Evolutionary conservation across 208 protist species (phyloP).

Genomic region (Acanthamoeba royreba): DNA sequence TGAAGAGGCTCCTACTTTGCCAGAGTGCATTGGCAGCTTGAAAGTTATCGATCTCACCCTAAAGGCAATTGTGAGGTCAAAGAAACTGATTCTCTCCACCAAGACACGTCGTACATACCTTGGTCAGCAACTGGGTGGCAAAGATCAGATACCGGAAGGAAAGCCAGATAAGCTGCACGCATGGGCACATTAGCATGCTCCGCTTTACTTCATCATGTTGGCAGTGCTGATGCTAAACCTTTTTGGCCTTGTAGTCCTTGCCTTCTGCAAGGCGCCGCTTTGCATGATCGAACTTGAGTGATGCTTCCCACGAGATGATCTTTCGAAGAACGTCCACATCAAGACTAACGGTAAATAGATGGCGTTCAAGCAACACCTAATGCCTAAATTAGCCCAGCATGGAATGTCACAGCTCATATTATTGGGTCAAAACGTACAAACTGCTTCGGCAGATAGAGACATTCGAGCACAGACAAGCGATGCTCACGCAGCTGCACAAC

Average conservation of each 20-base stretch:
- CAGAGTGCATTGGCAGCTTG: background rate
- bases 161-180: conserved; percentile 17
- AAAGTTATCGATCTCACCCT: background rate
- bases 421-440: background rate
- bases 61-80: background rate
- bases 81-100: background rate
- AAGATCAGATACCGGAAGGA: conserved; percentile 29
- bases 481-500: background rate
- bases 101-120: background rate
- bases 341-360: background rate
- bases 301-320: background rate
- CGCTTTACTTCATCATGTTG: too few relatives aligned
- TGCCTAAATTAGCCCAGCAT: background rate
- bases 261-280: conserved; percentile 13
- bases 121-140: background rate
- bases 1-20: background rate
- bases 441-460: background rate
- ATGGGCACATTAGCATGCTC: background rate
- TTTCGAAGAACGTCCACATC: background rate
- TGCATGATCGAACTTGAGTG: conserved; percentile 44
- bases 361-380: background rate
- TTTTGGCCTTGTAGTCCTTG: conserved; percentile 31
- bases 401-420: background rate
- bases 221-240: background rate
- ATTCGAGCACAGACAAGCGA: conserved; percentile 34